Evolutionary conservation across 2,329 filamentous ascomycete species (phyloP), one percentile per base, ranked within the genome.

Genomic region (Fusarium tricinctum): DNA sequence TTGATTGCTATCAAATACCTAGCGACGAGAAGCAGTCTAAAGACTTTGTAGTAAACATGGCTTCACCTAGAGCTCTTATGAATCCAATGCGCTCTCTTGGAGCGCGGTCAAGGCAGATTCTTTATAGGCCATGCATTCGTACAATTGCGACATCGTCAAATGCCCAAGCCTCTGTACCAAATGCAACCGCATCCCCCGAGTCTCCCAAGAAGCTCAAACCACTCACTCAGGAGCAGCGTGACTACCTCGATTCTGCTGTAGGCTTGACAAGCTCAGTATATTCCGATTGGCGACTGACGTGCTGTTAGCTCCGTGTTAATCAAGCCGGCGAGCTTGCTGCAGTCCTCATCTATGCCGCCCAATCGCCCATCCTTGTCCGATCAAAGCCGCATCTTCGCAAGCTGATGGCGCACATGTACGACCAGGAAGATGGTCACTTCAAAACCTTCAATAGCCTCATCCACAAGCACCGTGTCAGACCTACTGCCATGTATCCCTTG

Each of bases 301-400:
- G 13, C 44, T 56, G 17, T 33, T 73, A 91, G 88, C 89, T 98
- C 30, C 93, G 96, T 66, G 96, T 99, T 58, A 98, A 99, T 80
- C 96, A 99, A 81, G 94, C 96, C 23, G 96, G 96, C 76, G 96
- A 99, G 81, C 88, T 99, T n/a, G 96, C 96, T 55, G 96, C 96
- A 30, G 95, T 93, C 26, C 88, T 97, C 57, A 99, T 99, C 79
- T 99, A 98, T 83, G 89, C 89, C 2, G 90, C 93, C 3, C 96
- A 99, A 79, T 95, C 89, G 1, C 93, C 94, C 1, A 88, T 90
- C n/a, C 82, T 98, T 52, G 85, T 93, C 58, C 87, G 88, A 69
- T 88, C 91, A 6, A 91, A 97, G 78, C 95, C 96, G 1, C 92
- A 97, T 77, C 89, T 99, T 19, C 91, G 93, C 8, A 91, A 93